Evolutionary conservation across 345 rosid genomes (phyloP).

Genomic region (Brassica cretica): DNA sequence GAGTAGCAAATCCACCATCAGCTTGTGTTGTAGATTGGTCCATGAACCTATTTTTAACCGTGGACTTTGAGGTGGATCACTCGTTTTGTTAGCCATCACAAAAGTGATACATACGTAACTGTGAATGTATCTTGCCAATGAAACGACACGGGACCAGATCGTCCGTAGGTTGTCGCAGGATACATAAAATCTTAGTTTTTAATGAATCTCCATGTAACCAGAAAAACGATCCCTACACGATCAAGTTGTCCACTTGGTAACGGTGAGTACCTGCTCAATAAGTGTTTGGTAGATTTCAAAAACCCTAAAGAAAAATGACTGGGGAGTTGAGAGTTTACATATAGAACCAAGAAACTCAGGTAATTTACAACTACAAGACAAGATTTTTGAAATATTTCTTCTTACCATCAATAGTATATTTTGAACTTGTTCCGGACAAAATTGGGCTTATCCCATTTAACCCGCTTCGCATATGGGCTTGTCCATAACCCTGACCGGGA

Average conservation of each 20-base stretch:
- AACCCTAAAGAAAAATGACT: background rate
- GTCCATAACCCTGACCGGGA: background rate
- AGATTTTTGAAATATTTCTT: background rate
- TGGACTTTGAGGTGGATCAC: conserved; percentile 13
- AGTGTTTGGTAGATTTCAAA: background rate
- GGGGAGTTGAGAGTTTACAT: background rate
- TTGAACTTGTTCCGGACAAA: background rate
- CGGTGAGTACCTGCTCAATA: background rate
- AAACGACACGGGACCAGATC: background rate
- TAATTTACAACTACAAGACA: background rate
- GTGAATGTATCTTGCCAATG: background rate
- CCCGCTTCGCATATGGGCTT: background rate
- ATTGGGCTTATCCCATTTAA: background rate
- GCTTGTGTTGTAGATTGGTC: conserved; percentile 28
- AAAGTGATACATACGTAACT: background rate
- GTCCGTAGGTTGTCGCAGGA: background rate
- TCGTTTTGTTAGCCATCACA: conserved; percentile 14
- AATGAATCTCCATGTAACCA: conserved; percentile 1
- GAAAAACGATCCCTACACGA: background rate
- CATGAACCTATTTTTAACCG: conserved; percentile 1
- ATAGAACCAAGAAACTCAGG: background rate
- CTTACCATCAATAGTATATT: background rate
- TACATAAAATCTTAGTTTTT: background rate
- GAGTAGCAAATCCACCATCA: conserved; percentile 19
- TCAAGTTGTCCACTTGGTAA: conserved; percentile 28